Evolutionary conservation across 2,329 filamentous ascomycete genomes (phyloP).

Genomic region (Aspergillus quadricinctus): DNA sequence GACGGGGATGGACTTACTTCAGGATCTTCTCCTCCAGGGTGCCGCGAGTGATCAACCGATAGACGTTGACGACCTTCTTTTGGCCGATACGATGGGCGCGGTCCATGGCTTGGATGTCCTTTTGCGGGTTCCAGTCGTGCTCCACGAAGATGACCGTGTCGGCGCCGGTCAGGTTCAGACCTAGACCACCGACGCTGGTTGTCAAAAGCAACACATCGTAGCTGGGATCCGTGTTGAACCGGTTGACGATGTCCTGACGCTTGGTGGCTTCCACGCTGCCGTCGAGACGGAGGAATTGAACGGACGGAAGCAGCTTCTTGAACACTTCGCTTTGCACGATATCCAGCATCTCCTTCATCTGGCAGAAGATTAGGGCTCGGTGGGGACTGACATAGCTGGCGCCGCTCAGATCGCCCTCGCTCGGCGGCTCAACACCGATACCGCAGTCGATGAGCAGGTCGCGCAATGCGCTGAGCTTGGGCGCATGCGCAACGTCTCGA

Average conservation of each 20-base stretch:
- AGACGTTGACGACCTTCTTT: constrained; percentile 99
- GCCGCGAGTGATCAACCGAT: constrained; percentile 90
- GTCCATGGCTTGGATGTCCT: constrained; percentile 98
- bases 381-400: constrained; percentile 89
- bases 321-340: constrained; percentile 96
- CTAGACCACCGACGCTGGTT: constrained; percentile 89
- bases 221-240: constrained; percentile 95
- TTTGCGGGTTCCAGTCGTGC: constrained; percentile 99
- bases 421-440: constrained; percentile 69
- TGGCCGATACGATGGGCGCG: constrained; percentile 96
- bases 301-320: constrained; percentile 82
- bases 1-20: constrained; percentile 49
- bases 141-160: constrained; percentile 99
- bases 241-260: constrained; percentile 96
- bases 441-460: constrained; percentile 98
- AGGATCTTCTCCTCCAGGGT: constrained; percentile 98
- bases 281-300: constrained; percentile 91
- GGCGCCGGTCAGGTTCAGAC: constrained; percentile 90
- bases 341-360: constrained; percentile 99
- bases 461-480: constrained; percentile 83
- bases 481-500: constrained; percentile 81
- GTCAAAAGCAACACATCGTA: constrained; percentile 93
- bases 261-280: constrained; percentile 88
- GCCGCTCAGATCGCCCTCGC: constrained; percentile 52
- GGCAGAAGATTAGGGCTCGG: constrained; percentile 93